These are phyloP conservation scores for Boletus pseudopeckii DNA, from an alignment of 768 basidiomycete genomes.

Conservation along the genomic window DNA sequence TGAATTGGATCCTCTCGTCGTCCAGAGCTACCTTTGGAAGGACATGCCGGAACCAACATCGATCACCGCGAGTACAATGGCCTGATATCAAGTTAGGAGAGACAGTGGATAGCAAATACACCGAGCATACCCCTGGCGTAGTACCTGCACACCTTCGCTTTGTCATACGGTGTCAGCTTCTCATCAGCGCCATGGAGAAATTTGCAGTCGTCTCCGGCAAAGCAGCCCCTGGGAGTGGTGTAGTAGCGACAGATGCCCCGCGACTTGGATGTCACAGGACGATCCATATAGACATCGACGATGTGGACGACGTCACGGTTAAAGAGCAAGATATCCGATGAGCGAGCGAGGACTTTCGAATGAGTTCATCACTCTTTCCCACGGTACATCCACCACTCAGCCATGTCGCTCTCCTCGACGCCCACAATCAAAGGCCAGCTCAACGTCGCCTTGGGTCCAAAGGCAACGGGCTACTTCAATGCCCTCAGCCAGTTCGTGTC, in stretches of 20 bases:
- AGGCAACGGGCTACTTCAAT: slow-evolving; percentile 58
- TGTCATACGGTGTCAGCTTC: slow-evolving; percentile 64
- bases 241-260: slow-evolving; percentile 74
- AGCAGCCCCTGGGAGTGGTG: slow-evolving; percentile 61
- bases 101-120: background rate
- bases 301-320: slow-evolving; percentile 3
- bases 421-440: slow-evolving; percentile 70
- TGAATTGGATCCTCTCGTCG: slow-evolving; percentile 27
- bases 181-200: slow-evolving; percentile 62
- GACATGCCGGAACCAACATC: slow-evolving; percentile 75
- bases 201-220: slow-evolving; percentile 65
- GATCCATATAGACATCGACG: slow-evolving; percentile 36
- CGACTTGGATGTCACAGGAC: slow-evolving; percentile 67
- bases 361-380: slow-evolving; percentile 11
- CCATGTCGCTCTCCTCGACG: slow-evolving; percentile 76
- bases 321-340: background rate
- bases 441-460: slow-evolving; percentile 54
- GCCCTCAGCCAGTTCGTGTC: slow-evolving; percentile 65
- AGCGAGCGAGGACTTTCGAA: background rate
- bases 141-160: slow-evolving; percentile 65
- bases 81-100: slow-evolving; percentile 38
- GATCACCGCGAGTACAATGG: slow-evolving; percentile 63
- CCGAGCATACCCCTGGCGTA: slow-evolving; percentile 51
- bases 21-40: slow-evolving; percentile 20
- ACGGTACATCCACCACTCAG: background rate